phyloP scores from a whole-genome alignment of 2,329 filamentous ascomycete species.

The Fusarium gaditjirri region DNA sequence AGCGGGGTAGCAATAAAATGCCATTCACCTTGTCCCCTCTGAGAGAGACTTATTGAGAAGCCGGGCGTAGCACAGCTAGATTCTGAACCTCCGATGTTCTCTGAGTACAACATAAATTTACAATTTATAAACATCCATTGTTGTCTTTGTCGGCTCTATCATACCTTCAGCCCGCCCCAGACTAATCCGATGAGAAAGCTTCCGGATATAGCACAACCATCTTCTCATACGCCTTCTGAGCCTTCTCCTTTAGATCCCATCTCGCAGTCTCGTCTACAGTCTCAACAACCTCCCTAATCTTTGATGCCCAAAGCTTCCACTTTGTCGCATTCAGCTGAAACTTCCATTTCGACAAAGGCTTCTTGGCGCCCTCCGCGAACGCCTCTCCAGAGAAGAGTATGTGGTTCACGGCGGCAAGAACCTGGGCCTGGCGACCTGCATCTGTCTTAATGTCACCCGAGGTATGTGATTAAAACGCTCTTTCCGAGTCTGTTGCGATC shows the following conservation, averaged over 20 bases:
- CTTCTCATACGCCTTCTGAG: neutral
- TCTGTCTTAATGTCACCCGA: neutral
- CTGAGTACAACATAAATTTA: too few relatives aligned
- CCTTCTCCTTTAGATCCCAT: neutral
- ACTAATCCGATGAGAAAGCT: neutral
- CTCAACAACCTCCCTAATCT: neutral
- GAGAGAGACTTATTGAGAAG: too few relatives aligned
- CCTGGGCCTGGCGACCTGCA: neutral
- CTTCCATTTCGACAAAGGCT: fast-evolving
- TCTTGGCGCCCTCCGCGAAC: neutral
- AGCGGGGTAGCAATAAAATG: neutral
- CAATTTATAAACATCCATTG: too few relatives aligned
- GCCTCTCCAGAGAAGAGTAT: conserved; percentile 5
- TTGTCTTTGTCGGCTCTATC: too few relatives aligned
- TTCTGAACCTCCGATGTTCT: too few relatives aligned
- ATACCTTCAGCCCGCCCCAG: too few relatives aligned
- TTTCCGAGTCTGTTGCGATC: neutral
- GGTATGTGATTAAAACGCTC: neutral
- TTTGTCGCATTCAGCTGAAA: neutral
- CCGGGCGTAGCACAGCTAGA: too few relatives aligned
- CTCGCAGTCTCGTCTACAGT: fast-evolving
- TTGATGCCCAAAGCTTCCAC: conserved; percentile 5
- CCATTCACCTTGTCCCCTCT: too few relatives aligned
- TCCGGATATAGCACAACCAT: conserved; percentile 21
- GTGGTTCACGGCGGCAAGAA: neutral